Evolutionary conservation across 352 stramenopile genomes (phyloP).

Genomic region (Phytophthora pinifolia): DNA sequence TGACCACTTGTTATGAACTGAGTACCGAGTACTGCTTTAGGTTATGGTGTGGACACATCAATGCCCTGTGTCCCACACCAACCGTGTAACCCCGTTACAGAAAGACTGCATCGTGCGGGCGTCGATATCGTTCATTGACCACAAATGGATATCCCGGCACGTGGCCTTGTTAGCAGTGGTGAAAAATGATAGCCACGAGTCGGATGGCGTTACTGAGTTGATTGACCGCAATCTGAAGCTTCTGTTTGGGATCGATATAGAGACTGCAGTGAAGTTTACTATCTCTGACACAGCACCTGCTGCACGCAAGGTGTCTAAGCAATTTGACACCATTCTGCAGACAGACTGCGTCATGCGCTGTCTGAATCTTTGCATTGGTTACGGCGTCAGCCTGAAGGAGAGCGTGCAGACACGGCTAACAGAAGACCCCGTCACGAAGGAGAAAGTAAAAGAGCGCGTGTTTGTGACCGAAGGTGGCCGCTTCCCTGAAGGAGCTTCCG

Average conservation of each 20-base stretch:
- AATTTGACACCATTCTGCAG: neutral
- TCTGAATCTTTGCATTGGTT: neutral
- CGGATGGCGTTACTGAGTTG: neutral
- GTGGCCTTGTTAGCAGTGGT: neutral
- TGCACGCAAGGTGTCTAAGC: neutral
- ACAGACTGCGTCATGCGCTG: neutral
- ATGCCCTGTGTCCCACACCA: too few species aligned
- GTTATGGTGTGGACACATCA: too few species aligned
- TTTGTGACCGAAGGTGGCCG: neutral
- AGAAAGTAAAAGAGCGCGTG: neutral
- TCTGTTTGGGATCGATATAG: neutral
- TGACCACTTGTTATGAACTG: too few species aligned
- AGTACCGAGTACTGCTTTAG: too few species aligned
- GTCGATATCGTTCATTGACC: neutral
- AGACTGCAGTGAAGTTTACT: neutral
- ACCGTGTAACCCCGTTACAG: too few species aligned
- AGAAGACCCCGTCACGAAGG: neutral
- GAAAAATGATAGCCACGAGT: neutral
- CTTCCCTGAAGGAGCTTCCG: neutral
- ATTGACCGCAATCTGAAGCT: neutral
- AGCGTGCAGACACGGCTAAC: neutral
- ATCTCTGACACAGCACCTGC: slow-evolving; percentile 1
- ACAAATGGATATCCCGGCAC: neutral
- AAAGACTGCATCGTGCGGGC: neutral
- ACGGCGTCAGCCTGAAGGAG: neutral